These are phyloP conservation scores for Aspergillus sp. DNA, from an alignment of 2,329 filamentous ascomycete genomes.

Conservation along the genomic window DNA sequence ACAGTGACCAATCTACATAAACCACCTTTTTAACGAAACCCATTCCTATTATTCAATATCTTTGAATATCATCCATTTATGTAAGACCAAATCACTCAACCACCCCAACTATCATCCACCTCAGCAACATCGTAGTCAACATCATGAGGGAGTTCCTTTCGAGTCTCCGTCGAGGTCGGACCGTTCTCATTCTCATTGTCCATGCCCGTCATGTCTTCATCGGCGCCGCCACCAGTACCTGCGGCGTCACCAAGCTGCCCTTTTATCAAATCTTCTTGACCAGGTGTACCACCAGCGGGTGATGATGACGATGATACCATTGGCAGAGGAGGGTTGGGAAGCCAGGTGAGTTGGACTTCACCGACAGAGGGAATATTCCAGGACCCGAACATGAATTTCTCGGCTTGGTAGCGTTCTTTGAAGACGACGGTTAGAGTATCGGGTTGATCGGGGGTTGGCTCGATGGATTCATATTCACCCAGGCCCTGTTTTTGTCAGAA, in stretches of 20 bases:
- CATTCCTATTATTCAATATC: no score
- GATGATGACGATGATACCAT: neutral
- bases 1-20: no score
- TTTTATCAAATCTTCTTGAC: neutral
- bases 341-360: slow-evolving; percentile 49
- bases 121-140: slow-evolving; percentile 47
- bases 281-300: slow-evolving; percentile 7
- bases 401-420: slow-evolving; percentile 45
- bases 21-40: no score
- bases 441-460: slow-evolving; percentile 32
- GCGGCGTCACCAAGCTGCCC: slow-evolving; percentile 13
- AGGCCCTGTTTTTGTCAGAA: slow-evolving; percentile 26
- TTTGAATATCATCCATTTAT: no score
- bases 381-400: slow-evolving; percentile 45
- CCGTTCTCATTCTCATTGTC: slow-evolving; percentile 14
- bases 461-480: slow-evolving; percentile 41
- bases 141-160: slow-evolving; percentile 23
- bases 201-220: slow-evolving; percentile 17
- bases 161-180: slow-evolving; percentile 5
- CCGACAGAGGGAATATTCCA: slow-evolving; percentile 45
- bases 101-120: slow-evolving; percentile 39
- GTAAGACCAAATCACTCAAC: neutral
- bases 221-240: slow-evolving; percentile 18
- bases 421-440: slow-evolving; percentile 38
- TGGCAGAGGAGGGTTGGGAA: slow-evolving; percentile 32